Evolutionary conservation across 139 green algal species (phyloP).

Genomic region (Coccomyxa sp.): DNA sequence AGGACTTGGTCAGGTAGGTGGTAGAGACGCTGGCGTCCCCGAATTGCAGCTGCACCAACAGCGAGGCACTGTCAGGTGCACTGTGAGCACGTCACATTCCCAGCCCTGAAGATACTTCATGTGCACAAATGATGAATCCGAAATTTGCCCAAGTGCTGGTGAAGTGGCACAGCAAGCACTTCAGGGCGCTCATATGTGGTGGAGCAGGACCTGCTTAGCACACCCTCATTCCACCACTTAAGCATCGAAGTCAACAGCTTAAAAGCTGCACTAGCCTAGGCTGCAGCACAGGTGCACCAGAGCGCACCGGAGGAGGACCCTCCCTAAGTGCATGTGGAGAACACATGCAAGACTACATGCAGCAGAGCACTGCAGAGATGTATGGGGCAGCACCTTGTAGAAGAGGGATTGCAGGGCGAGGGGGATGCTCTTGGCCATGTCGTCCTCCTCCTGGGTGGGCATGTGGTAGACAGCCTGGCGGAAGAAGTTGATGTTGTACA

Average conservation of each 20-base stretch:
- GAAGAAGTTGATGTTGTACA: constrained; percentile 93
- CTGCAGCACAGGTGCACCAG: neutral
- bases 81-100: no score
- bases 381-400: constrained; percentile 68
- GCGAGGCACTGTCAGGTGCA: no score
- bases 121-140: no score
- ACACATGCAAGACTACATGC: neutral
- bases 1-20: constrained; percentile 94
- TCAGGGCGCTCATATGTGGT: no score
- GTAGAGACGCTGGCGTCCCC: constrained; percentile 70
- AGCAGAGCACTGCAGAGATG: neutral
- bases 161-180: no score
- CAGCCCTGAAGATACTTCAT: no score
- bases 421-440: constrained; percentile 71
- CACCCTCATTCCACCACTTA: no score
- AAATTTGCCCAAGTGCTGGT: no score
- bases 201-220: no score
- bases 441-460: constrained; percentile 82
- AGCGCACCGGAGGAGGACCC: neutral
- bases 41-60: constrained; percentile 73
- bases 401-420: constrained; percentile 96
- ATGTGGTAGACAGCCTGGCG: constrained; percentile 96
- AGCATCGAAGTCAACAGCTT: no score
- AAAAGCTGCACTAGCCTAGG: neutral
- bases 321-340: neutral